Base-by-base conservation (phyloP, 106 monocot genomes). In the Iris macrosiphon region DNA sequence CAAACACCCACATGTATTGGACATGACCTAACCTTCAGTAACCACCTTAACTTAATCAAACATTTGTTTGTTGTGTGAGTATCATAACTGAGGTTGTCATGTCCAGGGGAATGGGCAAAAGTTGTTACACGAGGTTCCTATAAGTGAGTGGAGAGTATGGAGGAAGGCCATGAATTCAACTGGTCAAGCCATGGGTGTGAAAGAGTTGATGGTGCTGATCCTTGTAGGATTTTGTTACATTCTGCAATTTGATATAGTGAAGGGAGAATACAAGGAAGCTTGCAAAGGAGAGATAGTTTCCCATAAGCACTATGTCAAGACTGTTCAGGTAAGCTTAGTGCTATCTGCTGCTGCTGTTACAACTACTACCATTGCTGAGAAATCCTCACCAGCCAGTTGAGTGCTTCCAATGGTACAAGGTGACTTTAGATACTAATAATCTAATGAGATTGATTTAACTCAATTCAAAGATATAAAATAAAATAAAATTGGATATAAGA, bases 271-370 rank as follows among this genome's bases (percentile, higher is more conserved):
- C 29, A 2, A 29, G 26, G 49, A 13, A 28, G 6, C 29, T 14
- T 4, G 15, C 2, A 50, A 50, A 15, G 49, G 29, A 29, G 28
- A n/a, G 49, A 29, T 29, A n/a, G 15, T 50, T n/a, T 4, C 15
- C 4, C 28, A 50, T 50, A 26, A 50, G 49, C 29, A 30, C 5
- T 50, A 26, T 14, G 16, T 50, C 14, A 50, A 50, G 29, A 50
- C 29, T 50, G 49, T 50, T 29, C 49, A 29, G 9, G 49, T 50
- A 50, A 50, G 49, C 29, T n/a, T 50, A 4, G 15, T 50, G 15
- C 27, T 16, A 28, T 29, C 27, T 50, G n/a, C 49, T 29, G 27
- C 11, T 15, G 6, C 49, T 29, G 49, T 16, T 23, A 22, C 29
- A 0, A 23, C 7, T 22, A 4, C 22, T n/a, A 24, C 29, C 27